Conservation (phyloP, 2,329 filamentous ascomycete species). For the Cladosporium colombiae region DNA sequence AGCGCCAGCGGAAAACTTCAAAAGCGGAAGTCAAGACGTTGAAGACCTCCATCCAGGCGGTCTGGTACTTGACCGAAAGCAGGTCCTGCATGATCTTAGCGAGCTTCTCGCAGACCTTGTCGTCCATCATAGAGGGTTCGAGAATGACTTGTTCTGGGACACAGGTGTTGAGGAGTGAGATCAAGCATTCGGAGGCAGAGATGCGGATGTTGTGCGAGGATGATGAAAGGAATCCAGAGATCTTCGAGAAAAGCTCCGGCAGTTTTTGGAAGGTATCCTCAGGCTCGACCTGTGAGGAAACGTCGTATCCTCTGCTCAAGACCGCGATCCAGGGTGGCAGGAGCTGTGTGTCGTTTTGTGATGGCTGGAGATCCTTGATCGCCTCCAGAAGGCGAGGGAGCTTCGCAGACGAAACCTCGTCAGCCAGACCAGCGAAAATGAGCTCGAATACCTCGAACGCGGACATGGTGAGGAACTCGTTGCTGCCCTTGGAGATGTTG, state of each 20-base stretch:
- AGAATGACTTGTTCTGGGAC: slow-evolving; percentile 79
- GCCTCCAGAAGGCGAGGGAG: slow-evolving; percentile 86
- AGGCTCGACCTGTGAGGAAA: slow-evolving; percentile 82
- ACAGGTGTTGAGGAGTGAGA: slow-evolving; percentile 90
- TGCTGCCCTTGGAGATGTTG: slow-evolving; percentile 83
- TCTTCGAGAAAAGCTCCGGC: slow-evolving; percentile 77
- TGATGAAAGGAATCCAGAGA: slow-evolving; percentile 80
- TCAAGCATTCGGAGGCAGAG: slow-evolving; percentile 90
- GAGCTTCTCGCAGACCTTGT: slow-evolving; percentile 83
- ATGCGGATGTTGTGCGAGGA: slow-evolving; percentile 90
- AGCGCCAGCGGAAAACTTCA: slow-evolving; percentile 80
- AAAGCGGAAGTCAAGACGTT: slow-evolving; percentile 85
- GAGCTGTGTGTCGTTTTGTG: slow-evolving; percentile 89
- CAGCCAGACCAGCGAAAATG: slow-evolving; percentile 88
- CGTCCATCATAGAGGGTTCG: slow-evolving; percentile 88
- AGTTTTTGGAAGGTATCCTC: slow-evolving; percentile 91
- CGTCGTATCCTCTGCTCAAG: slow-evolving; percentile 89
- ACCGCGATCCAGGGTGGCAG: slow-evolving; percentile 97
- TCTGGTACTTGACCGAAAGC: slow-evolving; percentile 86
- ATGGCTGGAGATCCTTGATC: slow-evolving; percentile 87
- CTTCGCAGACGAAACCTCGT: slow-evolving; percentile 85
- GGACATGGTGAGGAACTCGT: slow-evolving; percentile 94
- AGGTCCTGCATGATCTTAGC: slow-evolving; percentile 71
- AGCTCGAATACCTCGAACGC: slow-evolving; percentile 97
- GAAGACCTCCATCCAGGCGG: slow-evolving; percentile 93